These are phyloP conservation scores for Colletotrichum spinosum DNA, from an alignment of 2,329 filamentous ascomycete genomes.

Conservation along the genomic window DNA sequence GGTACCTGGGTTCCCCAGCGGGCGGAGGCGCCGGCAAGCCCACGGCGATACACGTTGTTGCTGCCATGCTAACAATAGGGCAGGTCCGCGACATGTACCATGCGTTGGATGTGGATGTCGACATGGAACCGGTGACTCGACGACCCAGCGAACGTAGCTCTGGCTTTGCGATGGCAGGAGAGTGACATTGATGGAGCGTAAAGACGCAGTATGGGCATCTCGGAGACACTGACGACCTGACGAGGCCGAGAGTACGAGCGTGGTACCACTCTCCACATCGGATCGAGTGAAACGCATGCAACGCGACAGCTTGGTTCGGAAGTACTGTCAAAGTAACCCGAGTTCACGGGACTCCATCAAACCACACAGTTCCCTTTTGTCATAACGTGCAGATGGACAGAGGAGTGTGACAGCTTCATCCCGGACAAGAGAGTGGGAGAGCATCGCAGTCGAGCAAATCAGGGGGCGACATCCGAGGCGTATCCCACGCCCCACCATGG, in stretches of 20 bases:
- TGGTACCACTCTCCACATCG: slow-evolving; percentile 11
- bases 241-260: slow-evolving; percentile 16
- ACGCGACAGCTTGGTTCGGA: background rate
- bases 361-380: slow-evolving; percentile 35
- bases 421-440: slow-evolving; percentile 37
- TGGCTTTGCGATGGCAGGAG: slow-evolving; percentile 19
- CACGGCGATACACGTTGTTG: slow-evolving; percentile 31
- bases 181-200: slow-evolving; percentile 17
- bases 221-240: slow-evolving; percentile 9
- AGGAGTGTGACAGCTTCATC: slow-evolving; percentile 38
- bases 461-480: slow-evolving; percentile 33
- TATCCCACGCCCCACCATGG: slow-evolving; percentile 36
- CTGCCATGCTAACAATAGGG: slow-evolving; percentile 26
- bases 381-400: slow-evolving; percentile 38
- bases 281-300: slow-evolving; percentile 12
- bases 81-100: slow-evolving; percentile 22
- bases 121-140: slow-evolving; percentile 27
- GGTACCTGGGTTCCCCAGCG: slow-evolving; percentile 30
- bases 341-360: slow-evolving; percentile 20
- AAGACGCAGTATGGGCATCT: slow-evolving; percentile 15
- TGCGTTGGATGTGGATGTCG: slow-evolving; percentile 25
- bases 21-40: slow-evolving; percentile 33
- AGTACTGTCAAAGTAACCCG: slow-evolving; percentile 27
- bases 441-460: slow-evolving; percentile 33
- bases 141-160: slow-evolving; percentile 20